phyloP scores from a whole-genome alignment of 1,139 yeast species.

The Lodderomyces beijingensis region DNA sequence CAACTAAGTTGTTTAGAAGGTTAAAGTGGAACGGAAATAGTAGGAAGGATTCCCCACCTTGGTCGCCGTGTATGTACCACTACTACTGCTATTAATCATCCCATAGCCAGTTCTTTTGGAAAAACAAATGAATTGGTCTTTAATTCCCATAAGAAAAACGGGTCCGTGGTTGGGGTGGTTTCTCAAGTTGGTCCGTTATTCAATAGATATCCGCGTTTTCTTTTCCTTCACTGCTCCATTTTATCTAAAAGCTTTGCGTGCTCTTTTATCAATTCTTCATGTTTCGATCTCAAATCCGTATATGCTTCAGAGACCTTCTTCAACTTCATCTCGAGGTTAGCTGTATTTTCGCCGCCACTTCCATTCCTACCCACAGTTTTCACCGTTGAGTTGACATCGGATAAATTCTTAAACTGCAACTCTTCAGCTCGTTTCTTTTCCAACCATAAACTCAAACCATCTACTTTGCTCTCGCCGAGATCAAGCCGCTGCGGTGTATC shows the following conservation, averaged over 20 bases:
- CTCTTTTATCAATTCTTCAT: slow-evolving; percentile 55
- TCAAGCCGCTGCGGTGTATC: slow-evolving; percentile 41
- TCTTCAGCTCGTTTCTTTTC: slow-evolving; percentile 48
- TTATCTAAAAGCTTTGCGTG: slow-evolving; percentile 35
- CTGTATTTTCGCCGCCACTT: slow-evolving; percentile 4
- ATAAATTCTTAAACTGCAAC: slow-evolving; percentile 41
- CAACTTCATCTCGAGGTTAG: slow-evolving; percentile 43
- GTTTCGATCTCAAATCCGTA: slow-evolving; percentile 52
- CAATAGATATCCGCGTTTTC: too few species aligned
- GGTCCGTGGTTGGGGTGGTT: too few species aligned
- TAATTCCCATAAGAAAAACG: too few species aligned
- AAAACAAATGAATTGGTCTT: too few species aligned
- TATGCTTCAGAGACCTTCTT: slow-evolving; percentile 53
- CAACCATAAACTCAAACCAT: slow-evolving; percentile 29
- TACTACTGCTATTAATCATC: too few species aligned
- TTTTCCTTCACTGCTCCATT: neutral
- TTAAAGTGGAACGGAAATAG: too few species aligned
- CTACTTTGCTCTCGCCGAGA: slow-evolving; percentile 1
- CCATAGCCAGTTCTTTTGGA: too few species aligned
- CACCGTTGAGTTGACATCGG: slow-evolving; percentile 35
- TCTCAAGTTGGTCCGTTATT: too few species aligned
- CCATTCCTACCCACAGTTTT: slow-evolving; percentile 12
- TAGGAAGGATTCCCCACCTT: too few species aligned
- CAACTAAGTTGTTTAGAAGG: too few species aligned
- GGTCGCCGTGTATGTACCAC: too few species aligned